These are phyloP conservation scores for Nothophaeocryptopus gaeumannii DNA, from an alignment of 2,329 filamentous ascomycete species.

Conservation along the genomic window DNA sequence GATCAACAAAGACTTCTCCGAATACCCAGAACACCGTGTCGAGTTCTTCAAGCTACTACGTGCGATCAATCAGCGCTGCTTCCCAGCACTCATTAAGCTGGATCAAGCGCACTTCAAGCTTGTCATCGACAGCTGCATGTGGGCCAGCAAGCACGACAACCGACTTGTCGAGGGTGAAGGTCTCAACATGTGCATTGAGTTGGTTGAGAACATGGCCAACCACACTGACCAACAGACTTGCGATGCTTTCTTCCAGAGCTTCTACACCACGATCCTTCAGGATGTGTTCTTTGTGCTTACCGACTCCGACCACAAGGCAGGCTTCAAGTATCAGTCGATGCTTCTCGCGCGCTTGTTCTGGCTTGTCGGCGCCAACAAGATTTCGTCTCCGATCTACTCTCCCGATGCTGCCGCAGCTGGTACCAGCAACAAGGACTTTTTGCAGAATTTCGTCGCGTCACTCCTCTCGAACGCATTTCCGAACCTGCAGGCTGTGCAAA, in stretches of 20 bases:
- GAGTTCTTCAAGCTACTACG: conserved; percentile 97
- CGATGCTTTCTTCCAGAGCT: conserved; percentile 96
- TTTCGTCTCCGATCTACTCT: conserved; percentile 86
- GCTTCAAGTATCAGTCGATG: conserved; percentile 97
- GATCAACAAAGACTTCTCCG: conserved; percentile 99
- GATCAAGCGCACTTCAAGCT: conserved; percentile 98
- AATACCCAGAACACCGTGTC: conserved; percentile 97
- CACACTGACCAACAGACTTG: conserved; percentile 75
- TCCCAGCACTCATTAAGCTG: conserved; percentile 88
- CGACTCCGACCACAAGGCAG: conserved; percentile 96
- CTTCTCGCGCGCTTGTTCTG: conserved; percentile 93
- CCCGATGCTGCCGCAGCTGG: conserved; percentile 77
- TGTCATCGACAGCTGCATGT: conserved; percentile 98
- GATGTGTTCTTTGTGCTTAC: conserved; percentile 98
- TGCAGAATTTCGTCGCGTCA: conserved; percentile 80
- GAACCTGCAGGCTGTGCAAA: conserved; percentile 80
- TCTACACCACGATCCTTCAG: conserved; percentile 92
- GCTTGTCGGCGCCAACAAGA: conserved; percentile 85
- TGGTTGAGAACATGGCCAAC: conserved; percentile 96
- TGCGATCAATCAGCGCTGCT: conserved; percentile 95
- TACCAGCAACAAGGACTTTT: conserved; percentile 86
- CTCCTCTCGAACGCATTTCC: conserved; percentile 87
- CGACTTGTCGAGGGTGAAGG: conserved; percentile 94
- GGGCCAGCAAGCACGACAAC: conserved; percentile 99
- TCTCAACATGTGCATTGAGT: conserved; percentile 94